Percentiles rank a stretch among this genome's conserved stretches.
Evolutionary conservation across 345 rosid genomes (phyloP).

Genomic region (Turritis glabra): DNA sequence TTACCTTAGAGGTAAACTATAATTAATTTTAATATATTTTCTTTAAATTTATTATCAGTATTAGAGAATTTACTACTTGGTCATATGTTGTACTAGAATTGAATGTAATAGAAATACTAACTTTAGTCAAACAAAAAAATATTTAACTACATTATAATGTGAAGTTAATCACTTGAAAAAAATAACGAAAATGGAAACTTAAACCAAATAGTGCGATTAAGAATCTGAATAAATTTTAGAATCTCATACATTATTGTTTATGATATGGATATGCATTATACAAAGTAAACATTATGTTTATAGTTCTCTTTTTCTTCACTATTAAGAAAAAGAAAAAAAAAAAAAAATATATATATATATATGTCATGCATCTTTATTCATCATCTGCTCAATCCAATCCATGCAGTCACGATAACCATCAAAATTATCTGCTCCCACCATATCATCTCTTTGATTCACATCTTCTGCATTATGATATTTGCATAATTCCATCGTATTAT

Average conservation of each 20-base stretch:
- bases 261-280: not conserved
- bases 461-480: not conserved
- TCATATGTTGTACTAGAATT: not conserved
- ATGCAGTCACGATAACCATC: not conserved
- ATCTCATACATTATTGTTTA: slow-evolving; percentile 5
- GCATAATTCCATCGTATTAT: not conserved
- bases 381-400: not conserved
- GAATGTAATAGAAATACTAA: not conserved
- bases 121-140: not conserved
- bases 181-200: not conserved
- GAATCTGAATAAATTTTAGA: not conserved
- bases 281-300: not conserved
- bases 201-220: not conserved
- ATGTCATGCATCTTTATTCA: not conserved
- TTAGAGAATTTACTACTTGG: not conserved
- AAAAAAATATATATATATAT: not conserved
- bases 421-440: not conserved
- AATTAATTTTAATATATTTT: not conserved
- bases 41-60: not conserved
- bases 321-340: too few species aligned
- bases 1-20: not conserved
- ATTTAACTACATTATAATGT: not conserved
- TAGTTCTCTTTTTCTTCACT: not conserved
- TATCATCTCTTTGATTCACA: not conserved
- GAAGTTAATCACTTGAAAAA: not conserved